phyloP scores from a whole-genome alignment of 164 flowering plant species.

The Cinnamomum micranthum region DNA sequence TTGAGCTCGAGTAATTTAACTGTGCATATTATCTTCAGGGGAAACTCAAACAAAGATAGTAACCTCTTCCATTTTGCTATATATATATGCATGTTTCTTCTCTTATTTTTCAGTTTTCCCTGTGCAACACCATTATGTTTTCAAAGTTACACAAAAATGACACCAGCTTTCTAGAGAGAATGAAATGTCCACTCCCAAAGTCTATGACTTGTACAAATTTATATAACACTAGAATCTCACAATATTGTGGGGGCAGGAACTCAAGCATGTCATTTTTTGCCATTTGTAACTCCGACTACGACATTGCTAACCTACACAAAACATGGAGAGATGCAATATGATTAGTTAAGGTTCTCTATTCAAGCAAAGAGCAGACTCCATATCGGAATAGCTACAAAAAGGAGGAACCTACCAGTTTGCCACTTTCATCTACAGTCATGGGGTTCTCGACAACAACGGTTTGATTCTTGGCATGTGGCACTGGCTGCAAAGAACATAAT shows the following conservation, averaged over 20 bases:
- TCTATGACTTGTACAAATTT: background rate
- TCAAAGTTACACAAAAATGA: background rate
- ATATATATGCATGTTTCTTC: too few species aligned
- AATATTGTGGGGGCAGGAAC: background rate
- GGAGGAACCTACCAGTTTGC: conserved; percentile 59
- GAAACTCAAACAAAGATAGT: too few species aligned
- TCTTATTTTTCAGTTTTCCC: too few species aligned
- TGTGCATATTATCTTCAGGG: too few species aligned
- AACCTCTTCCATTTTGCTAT: too few species aligned
- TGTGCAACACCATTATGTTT: too few species aligned
- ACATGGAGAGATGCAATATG: background rate
- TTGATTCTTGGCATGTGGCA: conserved; percentile 48
- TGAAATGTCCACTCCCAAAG: background rate
- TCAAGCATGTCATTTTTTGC: conserved; percentile 35
- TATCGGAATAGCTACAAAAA: background rate
- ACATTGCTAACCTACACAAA: conserved; percentile 76
- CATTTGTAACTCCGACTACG: conserved; percentile 82
- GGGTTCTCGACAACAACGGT: conserved; percentile 96
- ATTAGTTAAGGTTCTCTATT: background rate
- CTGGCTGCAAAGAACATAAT: conserved; percentile 20
- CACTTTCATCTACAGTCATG: conserved; percentile 88
- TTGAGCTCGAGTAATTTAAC: too few species aligned
- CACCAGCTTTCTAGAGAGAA: background rate
- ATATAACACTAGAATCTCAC: background rate
- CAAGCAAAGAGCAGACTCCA: background rate